Conservation (phyloP, 2,329 filamentous ascomycete species). For the Colletotrichum spaethianum region DNA sequence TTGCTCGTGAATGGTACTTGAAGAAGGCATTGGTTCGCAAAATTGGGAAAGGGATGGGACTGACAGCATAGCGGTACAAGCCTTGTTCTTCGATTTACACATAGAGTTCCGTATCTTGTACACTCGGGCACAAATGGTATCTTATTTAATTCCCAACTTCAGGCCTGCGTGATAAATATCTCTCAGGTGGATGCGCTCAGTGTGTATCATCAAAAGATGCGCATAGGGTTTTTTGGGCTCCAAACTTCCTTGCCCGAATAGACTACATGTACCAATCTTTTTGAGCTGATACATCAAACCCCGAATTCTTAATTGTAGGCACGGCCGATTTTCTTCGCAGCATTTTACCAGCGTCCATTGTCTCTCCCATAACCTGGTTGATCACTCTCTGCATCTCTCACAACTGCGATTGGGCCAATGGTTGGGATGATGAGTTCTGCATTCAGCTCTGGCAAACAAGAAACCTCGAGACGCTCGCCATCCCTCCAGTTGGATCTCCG, state of each 20-base stretch:
- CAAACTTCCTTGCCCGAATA: neutral
- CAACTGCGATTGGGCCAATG: neutral
- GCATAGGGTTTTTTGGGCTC: neutral
- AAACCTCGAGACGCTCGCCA: neutral
- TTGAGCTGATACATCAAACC: neutral
- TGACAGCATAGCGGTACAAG: conserved; percentile 51
- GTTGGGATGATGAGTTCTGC: conserved; percentile 1
- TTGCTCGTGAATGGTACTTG: conserved; percentile 85
- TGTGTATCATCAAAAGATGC: neutral
- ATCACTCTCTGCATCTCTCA: conserved; percentile 7
- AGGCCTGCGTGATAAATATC: neutral
- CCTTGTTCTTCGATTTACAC: neutral
- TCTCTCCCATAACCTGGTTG: neutral
- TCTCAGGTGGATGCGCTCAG: neutral
- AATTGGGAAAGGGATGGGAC: conserved; percentile 82
- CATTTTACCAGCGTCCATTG: neutral
- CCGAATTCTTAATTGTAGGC: neutral
- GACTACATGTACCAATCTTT: neutral
- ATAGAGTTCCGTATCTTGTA: neutral
- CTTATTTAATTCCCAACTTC: neutral
- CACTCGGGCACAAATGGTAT: neutral
- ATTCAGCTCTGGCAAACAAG: neutral
- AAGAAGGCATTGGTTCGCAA: conserved; percentile 87
- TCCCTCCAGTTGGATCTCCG: neutral
- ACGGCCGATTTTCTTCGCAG: neutral